Evolutionary conservation across 2,329 filamentous ascomycete genomes (phyloP).

Genomic region (Fusarium caatingaense): DNA sequence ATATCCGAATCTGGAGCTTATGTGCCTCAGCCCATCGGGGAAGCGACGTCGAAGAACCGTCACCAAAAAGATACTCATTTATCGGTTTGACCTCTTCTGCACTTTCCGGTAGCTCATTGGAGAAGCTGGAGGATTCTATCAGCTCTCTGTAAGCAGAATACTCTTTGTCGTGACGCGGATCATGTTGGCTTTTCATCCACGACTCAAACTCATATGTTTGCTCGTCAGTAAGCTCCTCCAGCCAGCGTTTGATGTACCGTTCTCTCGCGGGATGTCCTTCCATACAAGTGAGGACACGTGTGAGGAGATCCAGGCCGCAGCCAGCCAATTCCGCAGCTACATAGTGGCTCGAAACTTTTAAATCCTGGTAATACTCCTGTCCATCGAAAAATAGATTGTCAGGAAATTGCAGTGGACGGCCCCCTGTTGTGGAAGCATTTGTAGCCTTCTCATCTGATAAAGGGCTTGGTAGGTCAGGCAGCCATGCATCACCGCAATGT

Average conservation of each 20-base stretch:
- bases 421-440: too few species aligned
- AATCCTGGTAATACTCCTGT: accelerated
- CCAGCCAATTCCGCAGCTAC: not conserved
- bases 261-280: accelerated
- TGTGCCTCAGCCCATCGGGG: accelerated
- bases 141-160: not conserved
- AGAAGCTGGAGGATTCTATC: accelerated
- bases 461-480: not conserved
- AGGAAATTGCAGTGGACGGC: not conserved
- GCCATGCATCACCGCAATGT: not conserved
- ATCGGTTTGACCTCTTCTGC: too few species aligned
- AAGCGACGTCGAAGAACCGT: too few species aligned
- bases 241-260: not conserved
- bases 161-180: not conserved
- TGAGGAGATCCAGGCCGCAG: not conserved
- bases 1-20: not conserved
- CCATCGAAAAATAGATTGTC: not conserved
- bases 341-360: not conserved
- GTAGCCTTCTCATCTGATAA: not conserved
- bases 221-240: not conserved
- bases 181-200: accelerated
- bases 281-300: accelerated
- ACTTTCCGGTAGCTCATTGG: too few species aligned
- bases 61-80: too few species aligned
- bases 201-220: not conserved